Conservation (phyloP, 805 yeast genomes). For the Candida berthetii region DNA sequence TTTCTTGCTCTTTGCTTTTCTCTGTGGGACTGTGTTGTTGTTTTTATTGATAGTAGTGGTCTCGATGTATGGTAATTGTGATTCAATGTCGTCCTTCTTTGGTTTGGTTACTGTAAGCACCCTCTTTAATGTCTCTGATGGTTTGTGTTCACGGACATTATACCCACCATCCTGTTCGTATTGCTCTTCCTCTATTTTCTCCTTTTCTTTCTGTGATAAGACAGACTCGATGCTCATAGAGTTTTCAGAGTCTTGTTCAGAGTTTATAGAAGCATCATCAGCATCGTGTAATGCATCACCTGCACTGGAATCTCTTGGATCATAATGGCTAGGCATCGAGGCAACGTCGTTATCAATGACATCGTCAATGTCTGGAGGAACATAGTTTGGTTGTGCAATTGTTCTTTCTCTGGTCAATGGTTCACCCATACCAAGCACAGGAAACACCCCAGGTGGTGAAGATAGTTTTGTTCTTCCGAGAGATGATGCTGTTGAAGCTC, state of each 20-base stretch:
- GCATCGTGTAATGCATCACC: not conserved
- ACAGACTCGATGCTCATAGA: not conserved
- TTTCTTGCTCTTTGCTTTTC: not conserved
- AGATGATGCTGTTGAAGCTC: conserved; percentile 5
- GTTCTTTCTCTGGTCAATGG: conserved; percentile 51
- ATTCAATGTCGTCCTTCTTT: conserved; percentile 17
- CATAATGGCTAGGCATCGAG: not conserved
- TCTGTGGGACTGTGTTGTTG: not conserved
- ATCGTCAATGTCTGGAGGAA: not conserved
- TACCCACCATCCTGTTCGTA: conserved; percentile 20
- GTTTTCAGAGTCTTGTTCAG: conserved; percentile 8
- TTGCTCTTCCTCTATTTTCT: conserved; percentile 21
- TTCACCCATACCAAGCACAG: conserved; percentile 72
- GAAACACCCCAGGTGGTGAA: conserved; percentile 76
- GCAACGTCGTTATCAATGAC: not conserved
- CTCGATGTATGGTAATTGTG: conserved; percentile 12
- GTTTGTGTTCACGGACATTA: conserved; percentile 25
- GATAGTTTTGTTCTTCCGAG: conserved; percentile 1
- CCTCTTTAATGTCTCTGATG: conserved; percentile 27
- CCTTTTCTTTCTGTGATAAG: conserved; percentile 7
- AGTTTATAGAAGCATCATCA: conserved; percentile 8
- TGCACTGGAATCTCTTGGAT: not conserved
- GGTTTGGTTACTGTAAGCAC: conserved; percentile 20
- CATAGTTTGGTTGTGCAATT: conserved; percentile 39
- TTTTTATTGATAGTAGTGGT: conserved; percentile 1